Conservation (phyloP, 495 filamentous ascomycete genomes). For the Annulohypoxylon bovei region DNA sequence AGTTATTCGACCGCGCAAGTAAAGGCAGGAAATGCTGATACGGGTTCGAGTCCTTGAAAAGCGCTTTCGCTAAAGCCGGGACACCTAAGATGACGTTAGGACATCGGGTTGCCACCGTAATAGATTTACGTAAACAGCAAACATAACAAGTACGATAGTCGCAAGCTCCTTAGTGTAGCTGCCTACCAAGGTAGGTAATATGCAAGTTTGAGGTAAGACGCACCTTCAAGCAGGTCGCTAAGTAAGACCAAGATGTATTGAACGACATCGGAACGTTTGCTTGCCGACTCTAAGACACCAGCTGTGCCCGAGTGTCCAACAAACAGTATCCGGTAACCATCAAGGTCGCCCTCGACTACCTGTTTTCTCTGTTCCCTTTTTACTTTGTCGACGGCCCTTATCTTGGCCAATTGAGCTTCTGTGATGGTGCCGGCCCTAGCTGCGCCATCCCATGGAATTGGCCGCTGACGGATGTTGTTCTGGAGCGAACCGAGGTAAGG, state of each 20-base stretch:
- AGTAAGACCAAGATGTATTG: slow-evolving; percentile 94
- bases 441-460: slow-evolving; percentile 98
- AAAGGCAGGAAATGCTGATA: slow-evolving; percentile 89
- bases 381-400: slow-evolving; percentile 97
- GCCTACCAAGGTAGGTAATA: background rate
- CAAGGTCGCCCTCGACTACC: slow-evolving; percentile 79
- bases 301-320: slow-evolving; percentile 72
- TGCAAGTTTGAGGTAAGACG: slow-evolving; percentile 24
- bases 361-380: slow-evolving; percentile 81
- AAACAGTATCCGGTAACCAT: slow-evolving; percentile 80
- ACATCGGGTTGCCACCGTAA: slow-evolving; percentile 1
- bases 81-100: slow-evolving; percentile 66
- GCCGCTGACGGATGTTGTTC: slow-evolving; percentile 91
- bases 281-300: slow-evolving; percentile 83
- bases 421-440: slow-evolving; percentile 93
- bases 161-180: background rate
- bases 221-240: slow-evolving; percentile 87
- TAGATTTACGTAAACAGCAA: background rate
- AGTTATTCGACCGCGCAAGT: slow-evolving; percentile 78
- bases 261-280: slow-evolving; percentile 83
- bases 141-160: background rate
- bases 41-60: slow-evolving; percentile 78
- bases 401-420: slow-evolving; percentile 92
- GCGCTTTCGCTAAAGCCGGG: slow-evolving; percentile 75
- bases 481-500: slow-evolving; percentile 90